phyloP scores from a whole-genome alignment of 2,329 filamentous ascomycete species.

The Scedosporium apiospermum region DNA sequence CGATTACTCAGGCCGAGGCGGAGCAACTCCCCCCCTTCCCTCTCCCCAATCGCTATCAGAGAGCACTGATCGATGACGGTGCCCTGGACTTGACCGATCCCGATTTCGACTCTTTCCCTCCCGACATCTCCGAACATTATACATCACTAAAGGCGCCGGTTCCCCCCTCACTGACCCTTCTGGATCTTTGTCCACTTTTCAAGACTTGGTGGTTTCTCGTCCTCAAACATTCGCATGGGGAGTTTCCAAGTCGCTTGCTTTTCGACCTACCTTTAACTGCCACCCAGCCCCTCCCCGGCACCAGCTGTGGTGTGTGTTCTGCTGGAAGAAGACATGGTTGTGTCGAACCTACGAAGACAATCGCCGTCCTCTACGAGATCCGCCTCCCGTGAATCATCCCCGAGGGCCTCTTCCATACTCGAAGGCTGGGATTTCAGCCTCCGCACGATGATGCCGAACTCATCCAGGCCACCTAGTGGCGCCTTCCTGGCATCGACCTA shows the following conservation, averaged over 20 bases:
- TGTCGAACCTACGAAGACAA: not conserved
- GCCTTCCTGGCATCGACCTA: conserved; percentile 30
- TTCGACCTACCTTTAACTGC: not conserved
- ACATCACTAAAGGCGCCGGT: too few relatives aligned
- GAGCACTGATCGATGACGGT: too few relatives aligned
- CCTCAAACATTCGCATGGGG: not conserved
- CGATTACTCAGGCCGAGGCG: too few relatives aligned
- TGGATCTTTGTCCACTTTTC: too few relatives aligned
- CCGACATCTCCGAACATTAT: too few relatives aligned
- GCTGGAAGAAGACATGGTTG: not conserved
- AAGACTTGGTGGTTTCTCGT: not conserved
- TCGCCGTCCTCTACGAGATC: not conserved
- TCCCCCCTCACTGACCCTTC: too few relatives aligned
- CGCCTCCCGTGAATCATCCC: conserved; percentile 3
- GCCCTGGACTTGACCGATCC: too few relatives aligned
- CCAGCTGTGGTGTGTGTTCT: not conserved
- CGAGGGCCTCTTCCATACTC: conserved; percentile 3
- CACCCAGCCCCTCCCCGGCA: too few relatives aligned
- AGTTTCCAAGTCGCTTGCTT: not conserved
- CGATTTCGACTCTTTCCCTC: too few relatives aligned
- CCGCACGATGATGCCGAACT: conserved; percentile 12
- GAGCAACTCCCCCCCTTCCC: too few relatives aligned
- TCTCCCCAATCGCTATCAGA: too few relatives aligned
- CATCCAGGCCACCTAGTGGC: conserved; percentile 40
- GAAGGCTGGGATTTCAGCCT: conserved; percentile 6